phyloP scores from a whole-genome alignment of 352 stramenopile species.

The Globisporangium nagaii region DNA sequence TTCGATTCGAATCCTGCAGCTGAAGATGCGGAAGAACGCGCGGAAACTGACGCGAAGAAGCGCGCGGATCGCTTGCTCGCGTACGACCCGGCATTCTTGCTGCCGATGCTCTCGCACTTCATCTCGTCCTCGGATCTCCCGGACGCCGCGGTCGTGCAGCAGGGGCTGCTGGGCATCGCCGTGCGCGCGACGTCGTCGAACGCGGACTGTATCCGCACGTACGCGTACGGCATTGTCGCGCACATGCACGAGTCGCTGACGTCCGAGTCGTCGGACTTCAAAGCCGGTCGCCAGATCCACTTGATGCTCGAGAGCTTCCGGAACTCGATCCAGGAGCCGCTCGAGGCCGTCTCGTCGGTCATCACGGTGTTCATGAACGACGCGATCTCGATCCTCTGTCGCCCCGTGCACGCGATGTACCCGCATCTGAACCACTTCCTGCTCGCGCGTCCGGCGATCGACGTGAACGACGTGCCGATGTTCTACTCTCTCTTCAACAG shows the following conservation, averaged over 20 bases:
- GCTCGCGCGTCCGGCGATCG: conserved; percentile 67
- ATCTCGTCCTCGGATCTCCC: conserved; percentile 65
- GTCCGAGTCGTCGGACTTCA: conserved; percentile 57
- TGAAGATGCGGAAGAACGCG: conserved; percentile 5
- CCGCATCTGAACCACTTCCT: conserved; percentile 82
- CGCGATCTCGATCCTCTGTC: conserved; percentile 55
- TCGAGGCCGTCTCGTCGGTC: conserved; percentile 59
- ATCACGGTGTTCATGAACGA: conserved; percentile 85
- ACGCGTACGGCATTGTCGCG: conserved; percentile 70
- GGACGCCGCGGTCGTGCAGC: conserved; percentile 52
- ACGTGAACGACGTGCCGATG: conserved; percentile 81
- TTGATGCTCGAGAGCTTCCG: conserved; percentile 78
- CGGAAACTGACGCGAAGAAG: neutral
- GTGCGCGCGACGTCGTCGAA: conserved; percentile 71
- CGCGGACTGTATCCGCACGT: conserved; percentile 41
- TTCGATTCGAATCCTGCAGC: neutral
- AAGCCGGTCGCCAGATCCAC: conserved; percentile 68
- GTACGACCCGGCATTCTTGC: conserved; percentile 74
- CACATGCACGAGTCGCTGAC: conserved; percentile 70
- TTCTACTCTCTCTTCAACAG: conserved; percentile 88
- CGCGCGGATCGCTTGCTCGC: conserved; percentile 5
- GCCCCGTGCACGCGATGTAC: conserved; percentile 70
- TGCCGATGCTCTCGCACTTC: conserved; percentile 74
- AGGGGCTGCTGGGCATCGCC: conserved; percentile 62
- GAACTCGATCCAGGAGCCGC: conserved; percentile 40